Conservation (phyloP, 495 filamentous ascomycete species). For the Hypoxylon crocopeplum region DNA sequence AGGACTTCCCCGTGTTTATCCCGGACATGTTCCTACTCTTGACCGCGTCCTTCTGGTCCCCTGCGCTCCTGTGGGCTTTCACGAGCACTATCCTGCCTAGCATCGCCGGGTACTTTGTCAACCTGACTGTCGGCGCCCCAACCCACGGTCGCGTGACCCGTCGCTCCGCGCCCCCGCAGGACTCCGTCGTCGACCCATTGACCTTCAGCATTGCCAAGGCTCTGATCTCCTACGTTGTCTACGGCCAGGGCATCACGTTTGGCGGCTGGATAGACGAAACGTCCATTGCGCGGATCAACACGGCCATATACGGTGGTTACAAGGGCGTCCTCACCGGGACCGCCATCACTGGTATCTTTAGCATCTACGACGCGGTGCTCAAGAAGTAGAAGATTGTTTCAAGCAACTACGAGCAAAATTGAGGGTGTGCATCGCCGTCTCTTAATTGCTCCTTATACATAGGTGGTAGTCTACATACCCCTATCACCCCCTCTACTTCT, state of each 20-base stretch:
- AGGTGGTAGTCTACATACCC: no score
- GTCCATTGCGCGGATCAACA: constrained; percentile 67
- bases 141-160: constrained; percentile 34
- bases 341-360: constrained; percentile 70
- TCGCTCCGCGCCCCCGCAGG: constrained; percentile 39
- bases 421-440: no score
- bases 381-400: constrained; percentile 71
- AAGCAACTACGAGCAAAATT: no score
- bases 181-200: constrained; percentile 78
- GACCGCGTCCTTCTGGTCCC: constrained; percentile 80
- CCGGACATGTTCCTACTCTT: constrained; percentile 87
- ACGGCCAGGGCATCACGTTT: constrained; percentile 71
- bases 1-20: constrained; percentile 62
- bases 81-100: constrained; percentile 74
- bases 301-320: constrained; percentile 73
- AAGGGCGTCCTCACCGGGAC: constrained; percentile 73
- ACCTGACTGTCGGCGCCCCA: constrained; percentile 64
- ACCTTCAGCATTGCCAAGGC: constrained; percentile 89
- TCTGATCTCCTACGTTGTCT: constrained; percentile 78
- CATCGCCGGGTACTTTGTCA: constrained; percentile 83
- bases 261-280: constrained; percentile 64
- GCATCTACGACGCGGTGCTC: constrained; percentile 84
- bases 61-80: constrained; percentile 76
- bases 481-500: no score
- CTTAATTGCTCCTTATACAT: no score